Conservation (phyloP, 805 yeast genomes). For the Saccharomyces paradoxus region DNA sequence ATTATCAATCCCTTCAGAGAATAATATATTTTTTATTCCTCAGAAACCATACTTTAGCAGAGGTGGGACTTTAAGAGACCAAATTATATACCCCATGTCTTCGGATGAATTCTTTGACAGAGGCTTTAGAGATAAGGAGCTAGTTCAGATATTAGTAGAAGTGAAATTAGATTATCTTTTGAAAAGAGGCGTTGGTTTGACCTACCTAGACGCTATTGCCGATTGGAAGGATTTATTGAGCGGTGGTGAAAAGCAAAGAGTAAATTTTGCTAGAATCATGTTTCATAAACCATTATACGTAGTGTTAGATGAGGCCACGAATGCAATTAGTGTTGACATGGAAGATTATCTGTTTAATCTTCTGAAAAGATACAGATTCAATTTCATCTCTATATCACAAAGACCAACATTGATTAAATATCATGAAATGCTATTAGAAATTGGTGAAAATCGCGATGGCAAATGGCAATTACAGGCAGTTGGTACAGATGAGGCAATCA, state of each 20-base stretch:
- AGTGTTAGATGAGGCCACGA: conserved; percentile 86
- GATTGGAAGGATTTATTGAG: conserved; percentile 88
- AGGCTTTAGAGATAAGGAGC: conserved; percentile 63
- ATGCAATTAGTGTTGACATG: conserved; percentile 82
- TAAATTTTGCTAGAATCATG: conserved; percentile 77
- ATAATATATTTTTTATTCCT: conserved; percentile 70
- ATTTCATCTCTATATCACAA: conserved; percentile 75
- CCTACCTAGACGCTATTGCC: conserved; percentile 37
- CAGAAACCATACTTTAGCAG: conserved; percentile 77
- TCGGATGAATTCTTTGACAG: conserved; percentile 66
- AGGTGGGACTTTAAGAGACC: conserved; percentile 79
- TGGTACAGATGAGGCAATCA: conserved; percentile 57
- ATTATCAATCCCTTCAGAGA: conserved; percentile 64
- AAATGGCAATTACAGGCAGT: conserved; percentile 56
- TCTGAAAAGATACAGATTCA: conserved; percentile 59
- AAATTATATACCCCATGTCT: conserved; percentile 77
- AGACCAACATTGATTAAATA: conserved; percentile 77
- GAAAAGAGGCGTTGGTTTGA: conserved; percentile 50
- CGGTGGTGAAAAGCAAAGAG: conserved; percentile 93
- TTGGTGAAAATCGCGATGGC: conserved; percentile 49
- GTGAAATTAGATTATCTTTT: conserved; percentile 77
- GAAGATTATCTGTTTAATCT: conserved; percentile 80
- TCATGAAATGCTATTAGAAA: conserved; percentile 67
- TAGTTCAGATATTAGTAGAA: conserved; percentile 58
- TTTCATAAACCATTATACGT: conserved; percentile 77